Conservation (phyloP, 2,329 filamentous ascomycete genomes). For the Orbilia brochopaga region DNA sequence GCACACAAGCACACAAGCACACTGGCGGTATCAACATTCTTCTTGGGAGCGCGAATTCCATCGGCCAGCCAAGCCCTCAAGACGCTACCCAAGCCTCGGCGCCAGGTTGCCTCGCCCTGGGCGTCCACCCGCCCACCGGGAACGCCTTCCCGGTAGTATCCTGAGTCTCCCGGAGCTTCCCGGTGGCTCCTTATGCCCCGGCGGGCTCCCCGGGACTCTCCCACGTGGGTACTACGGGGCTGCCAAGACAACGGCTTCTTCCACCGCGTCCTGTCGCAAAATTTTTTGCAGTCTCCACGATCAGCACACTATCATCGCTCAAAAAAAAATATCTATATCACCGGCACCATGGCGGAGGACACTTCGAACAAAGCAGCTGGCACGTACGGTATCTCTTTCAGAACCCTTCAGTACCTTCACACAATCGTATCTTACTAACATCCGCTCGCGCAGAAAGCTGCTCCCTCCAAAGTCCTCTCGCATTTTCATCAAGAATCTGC, state of each 20-base stretch:
- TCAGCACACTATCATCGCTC: not conserved
- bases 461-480: conserved; percentile 64
- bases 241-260: not conserved
- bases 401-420: conserved; percentile 22
- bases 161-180: no score
- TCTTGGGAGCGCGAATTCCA: conserved; percentile 46
- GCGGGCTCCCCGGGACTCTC: not conserved
- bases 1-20: conserved; percentile 1
- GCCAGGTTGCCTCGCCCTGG: conserved; percentile 29
- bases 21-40: conserved; percentile 7
- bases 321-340: not conserved
- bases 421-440: conserved; percentile 43
- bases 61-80: conserved; percentile 32
- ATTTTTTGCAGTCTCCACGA: conserved; percentile 18
- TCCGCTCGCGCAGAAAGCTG: conserved; percentile 10
- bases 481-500: conserved; percentile 80
- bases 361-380: conserved; percentile 22
- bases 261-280: conserved; percentile 14
- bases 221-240: conserved; percentile 2
- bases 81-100: conserved; percentile 38
- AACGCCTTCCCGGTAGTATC: not conserved
- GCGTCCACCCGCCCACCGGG: conserved; percentile 3
- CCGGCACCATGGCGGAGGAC: conserved; percentile 24
- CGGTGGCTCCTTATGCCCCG: no score
- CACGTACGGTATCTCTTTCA: conserved; percentile 40